Evolutionary conservation across 2,329 filamentous ascomycete genomes (phyloP).

Genomic region (Aspergillus spinulosporus): DNA sequence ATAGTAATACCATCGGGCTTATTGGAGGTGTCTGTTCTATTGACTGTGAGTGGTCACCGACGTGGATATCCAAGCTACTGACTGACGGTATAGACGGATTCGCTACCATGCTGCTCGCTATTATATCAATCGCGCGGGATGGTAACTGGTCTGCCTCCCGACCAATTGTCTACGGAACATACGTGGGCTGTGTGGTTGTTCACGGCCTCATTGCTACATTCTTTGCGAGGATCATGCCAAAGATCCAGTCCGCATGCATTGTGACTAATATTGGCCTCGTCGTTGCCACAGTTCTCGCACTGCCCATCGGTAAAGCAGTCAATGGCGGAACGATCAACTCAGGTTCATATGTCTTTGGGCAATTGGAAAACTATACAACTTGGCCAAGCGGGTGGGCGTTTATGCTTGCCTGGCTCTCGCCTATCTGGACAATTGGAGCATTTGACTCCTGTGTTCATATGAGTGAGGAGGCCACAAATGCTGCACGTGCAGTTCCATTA

Average conservation of each 20-base stretch:
- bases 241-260: slow-evolving; percentile 58
- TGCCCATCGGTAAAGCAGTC: slow-evolving; percentile 51
- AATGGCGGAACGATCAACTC: slow-evolving; percentile 34
- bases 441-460: slow-evolving; percentile 62
- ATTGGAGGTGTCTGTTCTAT: slow-evolving; percentile 62
- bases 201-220: slow-evolving; percentile 58
- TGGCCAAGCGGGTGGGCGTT: slow-evolving; percentile 61
- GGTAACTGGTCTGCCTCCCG: slow-evolving; percentile 58
- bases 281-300: slow-evolving; percentile 55
- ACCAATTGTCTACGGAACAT: slow-evolving; percentile 58
- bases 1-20: slow-evolving; percentile 61
- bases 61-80: background rate
- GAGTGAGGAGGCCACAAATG: slow-evolving; percentile 61
- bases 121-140: slow-evolving; percentile 58
- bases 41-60: slow-evolving; percentile 47
- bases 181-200: slow-evolving; percentile 54
- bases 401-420: slow-evolving; percentile 61
- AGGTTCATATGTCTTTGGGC: slow-evolving; percentile 55
- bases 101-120: slow-evolving; percentile 46
- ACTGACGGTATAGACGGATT: slow-evolving; percentile 21
- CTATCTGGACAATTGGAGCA: slow-evolving; percentile 59
- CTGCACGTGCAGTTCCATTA: slow-evolving; percentile 59
- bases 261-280: slow-evolving; percentile 57
- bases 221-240: slow-evolving; percentile 58
- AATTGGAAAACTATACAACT: slow-evolving; percentile 57